Conservation (phyloP, 2,329 filamentous ascomycete species). For the Fusarium sarcochroum region DNA sequence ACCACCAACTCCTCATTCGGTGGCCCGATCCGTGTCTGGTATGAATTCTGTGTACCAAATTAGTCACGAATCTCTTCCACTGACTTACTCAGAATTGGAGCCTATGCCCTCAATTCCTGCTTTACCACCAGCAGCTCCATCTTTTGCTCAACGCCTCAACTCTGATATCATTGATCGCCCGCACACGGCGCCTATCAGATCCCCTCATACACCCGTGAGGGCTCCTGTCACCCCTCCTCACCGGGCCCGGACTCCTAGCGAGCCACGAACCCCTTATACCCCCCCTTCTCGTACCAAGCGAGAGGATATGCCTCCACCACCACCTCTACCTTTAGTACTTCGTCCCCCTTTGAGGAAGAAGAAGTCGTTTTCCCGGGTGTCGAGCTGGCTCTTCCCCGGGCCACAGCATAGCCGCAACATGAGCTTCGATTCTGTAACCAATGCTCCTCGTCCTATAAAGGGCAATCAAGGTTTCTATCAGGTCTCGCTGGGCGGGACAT, state of each 20-base stretch:
- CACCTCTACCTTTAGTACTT: slow-evolving; percentile 70
- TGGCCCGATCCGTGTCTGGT: slow-evolving; percentile 52
- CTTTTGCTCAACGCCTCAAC: slow-evolving; percentile 69
- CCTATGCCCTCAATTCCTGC: slow-evolving; percentile 70
- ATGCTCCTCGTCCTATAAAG: slow-evolving; percentile 66
- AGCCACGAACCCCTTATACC: slow-evolving; percentile 48
- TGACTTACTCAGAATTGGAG: slow-evolving; percentile 58
- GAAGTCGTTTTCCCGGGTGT: slow-evolving; percentile 75
- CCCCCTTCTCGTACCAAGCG: slow-evolving; percentile 44
- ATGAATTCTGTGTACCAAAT: slow-evolving; percentile 38
- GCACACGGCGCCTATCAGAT: slow-evolving; percentile 53
- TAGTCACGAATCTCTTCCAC: slow-evolving; percentile 21
- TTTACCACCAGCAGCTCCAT: slow-evolving; percentile 69
- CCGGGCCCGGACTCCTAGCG: slow-evolving; percentile 49
- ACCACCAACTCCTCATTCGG: slow-evolving; percentile 65
- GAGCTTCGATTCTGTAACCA: slow-evolving; percentile 67
- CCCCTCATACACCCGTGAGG: slow-evolving; percentile 53
- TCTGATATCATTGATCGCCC: slow-evolving; percentile 58
- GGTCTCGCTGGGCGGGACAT: slow-evolving; percentile 56
- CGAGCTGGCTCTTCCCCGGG: slow-evolving; percentile 69
- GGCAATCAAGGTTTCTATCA: slow-evolving; percentile 71
- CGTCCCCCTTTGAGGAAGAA: slow-evolving; percentile 75
- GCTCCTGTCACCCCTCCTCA: slow-evolving; percentile 48
- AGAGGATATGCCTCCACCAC: slow-evolving; percentile 61
- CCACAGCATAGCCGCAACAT: slow-evolving; percentile 56